These are phyloP conservation scores for Microbotryum scabiosae DNA, from an alignment of 1,284 basidiomycete species.

Conservation along the genomic window DNA sequence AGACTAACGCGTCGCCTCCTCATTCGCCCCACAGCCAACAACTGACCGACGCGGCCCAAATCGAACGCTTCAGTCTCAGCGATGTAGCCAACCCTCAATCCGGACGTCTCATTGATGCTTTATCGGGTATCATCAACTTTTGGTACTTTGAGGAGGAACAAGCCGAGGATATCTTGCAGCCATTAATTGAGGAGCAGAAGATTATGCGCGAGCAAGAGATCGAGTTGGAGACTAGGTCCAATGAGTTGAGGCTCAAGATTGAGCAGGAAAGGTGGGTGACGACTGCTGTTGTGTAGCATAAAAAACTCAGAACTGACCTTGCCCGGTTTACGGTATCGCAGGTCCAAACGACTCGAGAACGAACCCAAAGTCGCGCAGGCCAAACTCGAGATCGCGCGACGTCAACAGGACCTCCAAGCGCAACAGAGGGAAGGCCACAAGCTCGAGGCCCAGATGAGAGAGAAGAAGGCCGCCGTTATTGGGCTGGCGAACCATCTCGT, in stretches of 20 bases:
- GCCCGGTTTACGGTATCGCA: background rate
- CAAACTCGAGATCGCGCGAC: background rate
- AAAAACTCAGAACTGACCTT: background rate
- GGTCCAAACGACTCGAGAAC: constrained; percentile 8
- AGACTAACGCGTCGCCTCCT: background rate
- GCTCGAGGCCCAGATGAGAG: constrained; percentile 9
- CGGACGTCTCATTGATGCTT: constrained; percentile 58
- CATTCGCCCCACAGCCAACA: constrained; percentile 25
- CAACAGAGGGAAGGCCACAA: constrained; percentile 6
- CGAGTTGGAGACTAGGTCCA: constrained; percentile 9
- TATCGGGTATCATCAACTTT: constrained; percentile 86
- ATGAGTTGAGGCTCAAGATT: constrained; percentile 8
- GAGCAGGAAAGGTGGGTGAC: constrained; percentile 1
- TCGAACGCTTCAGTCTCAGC: constrained; percentile 64
- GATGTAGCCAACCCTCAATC: constrained; percentile 66
- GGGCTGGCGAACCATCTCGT: constrained; percentile 6
- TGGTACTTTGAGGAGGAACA: constrained; percentile 77
- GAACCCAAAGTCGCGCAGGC: constrained; percentile 3
- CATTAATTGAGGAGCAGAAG: constrained; percentile 47
- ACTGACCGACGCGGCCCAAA: constrained; percentile 47
- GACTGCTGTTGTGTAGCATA: background rate
- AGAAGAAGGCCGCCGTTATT: background rate
- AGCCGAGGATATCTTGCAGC: constrained; percentile 49
- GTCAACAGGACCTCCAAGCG: constrained; percentile 1
- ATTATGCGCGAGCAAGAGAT: constrained; percentile 11